These are phyloP conservation scores for Rhodotorula babjevae DNA, from an alignment of 768 basidiomycete genomes.

Conservation along the genomic window DNA sequence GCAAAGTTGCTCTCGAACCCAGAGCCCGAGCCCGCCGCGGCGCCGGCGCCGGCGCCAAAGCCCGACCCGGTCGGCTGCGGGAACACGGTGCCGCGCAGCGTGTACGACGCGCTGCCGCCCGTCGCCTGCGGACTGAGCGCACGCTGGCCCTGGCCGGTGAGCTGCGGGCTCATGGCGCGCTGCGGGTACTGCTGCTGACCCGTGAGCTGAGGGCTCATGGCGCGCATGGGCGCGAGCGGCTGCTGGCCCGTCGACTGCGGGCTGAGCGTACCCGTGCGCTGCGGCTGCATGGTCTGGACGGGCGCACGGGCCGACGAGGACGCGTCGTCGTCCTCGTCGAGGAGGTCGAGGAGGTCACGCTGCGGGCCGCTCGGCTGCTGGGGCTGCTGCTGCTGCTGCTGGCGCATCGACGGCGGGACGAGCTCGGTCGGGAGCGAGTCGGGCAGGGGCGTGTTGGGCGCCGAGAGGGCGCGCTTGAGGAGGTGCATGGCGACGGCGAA, in stretches of 20 bases:
- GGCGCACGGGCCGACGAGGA: slow-evolving; percentile 10
- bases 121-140: slow-evolving; percentile 4
- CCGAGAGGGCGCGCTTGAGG: slow-evolving; percentile 76
- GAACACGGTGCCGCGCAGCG: slow-evolving; percentile 9
- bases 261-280: background rate
- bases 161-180: background rate
- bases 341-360: slow-evolving; percentile 40
- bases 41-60: background rate
- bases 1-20: slow-evolving; percentile 23
- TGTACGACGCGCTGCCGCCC: background rate
- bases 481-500: slow-evolving; percentile 95
- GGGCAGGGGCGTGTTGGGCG: slow-evolving; percentile 64
- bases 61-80: slow-evolving; percentile 21
- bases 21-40: background rate
- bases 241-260: background rate
- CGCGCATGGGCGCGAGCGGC: background rate
- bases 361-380: slow-evolving; percentile 46
- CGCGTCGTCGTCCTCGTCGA: slow-evolving; percentile 57
- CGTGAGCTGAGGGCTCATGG: background rate
- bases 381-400: slow-evolving; percentile 47
- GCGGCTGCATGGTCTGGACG: slow-evolving; percentile 6
- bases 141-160: background rate
- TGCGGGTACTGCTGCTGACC: slow-evolving; percentile 8
- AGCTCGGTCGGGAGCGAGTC: slow-evolving; percentile 64
- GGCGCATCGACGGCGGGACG: slow-evolving; percentile 75